Evolutionary conservation across 768 basidiomycete species (phyloP).

Genomic region (Amanita polypyramis): DNA sequence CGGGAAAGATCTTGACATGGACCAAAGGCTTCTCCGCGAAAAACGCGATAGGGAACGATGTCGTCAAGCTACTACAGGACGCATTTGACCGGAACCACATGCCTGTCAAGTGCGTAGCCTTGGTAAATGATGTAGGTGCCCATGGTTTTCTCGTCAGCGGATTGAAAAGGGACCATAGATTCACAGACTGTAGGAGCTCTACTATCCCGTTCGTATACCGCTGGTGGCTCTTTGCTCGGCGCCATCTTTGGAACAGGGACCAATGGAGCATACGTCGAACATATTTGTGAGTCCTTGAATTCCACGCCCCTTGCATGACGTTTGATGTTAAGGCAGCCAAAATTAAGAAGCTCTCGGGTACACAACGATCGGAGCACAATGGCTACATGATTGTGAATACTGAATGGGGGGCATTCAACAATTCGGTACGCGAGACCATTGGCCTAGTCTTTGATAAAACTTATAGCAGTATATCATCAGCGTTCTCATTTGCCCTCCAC

Average conservation of each 20-base stretch:
- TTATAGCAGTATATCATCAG: slow-evolving; percentile 24
- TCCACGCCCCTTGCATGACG: background rate
- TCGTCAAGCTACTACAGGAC: slow-evolving; percentile 83
- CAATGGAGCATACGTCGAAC: slow-evolving; percentile 95
- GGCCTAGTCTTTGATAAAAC: background rate
- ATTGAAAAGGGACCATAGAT: slow-evolving; percentile 3
- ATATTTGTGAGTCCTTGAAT: slow-evolving; percentile 35
- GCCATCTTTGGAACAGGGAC: slow-evolving; percentile 98
- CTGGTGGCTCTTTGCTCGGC: slow-evolving; percentile 80
- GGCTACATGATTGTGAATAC: slow-evolving; percentile 93
- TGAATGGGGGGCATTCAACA: slow-evolving; percentile 98
- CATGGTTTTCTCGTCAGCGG: background rate
- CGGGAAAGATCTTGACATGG: slow-evolving; percentile 88
- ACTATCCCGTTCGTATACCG: slow-evolving; percentile 87
- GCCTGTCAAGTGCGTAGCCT: slow-evolving; percentile 82
- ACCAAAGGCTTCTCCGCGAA: slow-evolving; percentile 94
- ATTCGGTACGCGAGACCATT: slow-evolving; percentile 45
- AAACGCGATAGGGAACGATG: slow-evolving; percentile 82
- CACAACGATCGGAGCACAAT: slow-evolving; percentile 43
- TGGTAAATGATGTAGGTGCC: slow-evolving; percentile 82
- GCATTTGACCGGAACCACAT: slow-evolving; percentile 89
- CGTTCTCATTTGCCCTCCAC: slow-evolving; percentile 80
- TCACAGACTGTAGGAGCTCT: slow-evolving; percentile 89
- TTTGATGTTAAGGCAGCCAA: slow-evolving; percentile 31
- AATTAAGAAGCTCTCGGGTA: slow-evolving; percentile 73